Evolutionary conservation across 176 grass and related monocot species (phyloP).

Genomic region (Carex parvula): DNA sequence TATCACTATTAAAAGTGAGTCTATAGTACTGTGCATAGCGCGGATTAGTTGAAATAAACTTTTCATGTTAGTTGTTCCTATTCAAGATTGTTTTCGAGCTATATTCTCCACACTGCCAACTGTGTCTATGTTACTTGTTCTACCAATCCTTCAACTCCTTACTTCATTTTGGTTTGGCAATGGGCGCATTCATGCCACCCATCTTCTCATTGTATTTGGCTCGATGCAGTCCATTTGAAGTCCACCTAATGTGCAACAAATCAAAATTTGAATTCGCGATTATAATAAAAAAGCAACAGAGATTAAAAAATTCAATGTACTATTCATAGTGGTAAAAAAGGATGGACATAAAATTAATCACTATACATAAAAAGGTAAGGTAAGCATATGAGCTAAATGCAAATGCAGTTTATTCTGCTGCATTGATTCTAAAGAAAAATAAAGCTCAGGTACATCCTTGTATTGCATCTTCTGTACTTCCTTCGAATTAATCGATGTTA

Average conservation of each 20-base stretch:
- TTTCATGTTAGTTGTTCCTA: background rate
- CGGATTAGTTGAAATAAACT: too few species aligned
- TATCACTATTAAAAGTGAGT: constrained; percentile 34
- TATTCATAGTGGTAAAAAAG: background rate
- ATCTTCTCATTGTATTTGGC: constrained; percentile 86
- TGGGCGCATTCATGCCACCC: constrained; percentile 86
- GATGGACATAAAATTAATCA: too few species aligned
- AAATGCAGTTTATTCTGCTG: too few species aligned
- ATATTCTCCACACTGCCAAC: background rate
- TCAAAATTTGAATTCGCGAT: background rate
- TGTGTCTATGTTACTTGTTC: constrained; percentile 14
- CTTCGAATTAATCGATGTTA: too few species aligned
- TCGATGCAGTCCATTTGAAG: constrained; percentile 74
- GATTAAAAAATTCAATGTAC: background rate
- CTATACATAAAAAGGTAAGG: background rate
- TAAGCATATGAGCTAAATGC: too few species aligned
- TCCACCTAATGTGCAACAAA: constrained; percentile 31
- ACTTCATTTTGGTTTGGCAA: constrained; percentile 83
- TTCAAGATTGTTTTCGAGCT: background rate
- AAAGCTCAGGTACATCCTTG: too few species aligned
- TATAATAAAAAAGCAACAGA: background rate
- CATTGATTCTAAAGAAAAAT: too few species aligned
- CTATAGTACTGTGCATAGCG: too few species aligned
- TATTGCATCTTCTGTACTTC: too few species aligned
- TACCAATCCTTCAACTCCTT: constrained; percentile 97